Evolutionary conservation across 306 rosid species (phyloP).

Genomic region (Pterocarpus macrocarpus): DNA sequence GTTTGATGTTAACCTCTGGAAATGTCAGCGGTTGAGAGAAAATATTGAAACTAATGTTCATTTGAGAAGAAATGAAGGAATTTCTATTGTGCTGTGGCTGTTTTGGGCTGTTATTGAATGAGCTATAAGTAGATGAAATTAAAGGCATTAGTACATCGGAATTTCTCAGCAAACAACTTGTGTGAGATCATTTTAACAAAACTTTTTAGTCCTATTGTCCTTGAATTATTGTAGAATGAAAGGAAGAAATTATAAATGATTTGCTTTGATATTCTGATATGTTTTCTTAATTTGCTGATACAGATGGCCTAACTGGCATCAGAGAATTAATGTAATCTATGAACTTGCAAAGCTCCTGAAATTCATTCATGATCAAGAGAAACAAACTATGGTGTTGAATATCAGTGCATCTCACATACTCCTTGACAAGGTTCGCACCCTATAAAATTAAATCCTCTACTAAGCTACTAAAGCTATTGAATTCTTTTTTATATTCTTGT

Average conservation of each 20-base stretch:
- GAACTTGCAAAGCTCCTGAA: constrained; percentile 26
- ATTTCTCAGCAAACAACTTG: background rate
- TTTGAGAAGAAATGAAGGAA: too few species aligned
- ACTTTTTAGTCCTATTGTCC: background rate
- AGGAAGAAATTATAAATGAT: background rate
- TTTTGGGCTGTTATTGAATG: background rate
- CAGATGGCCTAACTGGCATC: constrained; percentile 65
- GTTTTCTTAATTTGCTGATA: background rate
- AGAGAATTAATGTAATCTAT: background rate
- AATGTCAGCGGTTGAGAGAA: background rate
- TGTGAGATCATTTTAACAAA: background rate
- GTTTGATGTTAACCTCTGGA: background rate
- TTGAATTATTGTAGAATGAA: background rate
- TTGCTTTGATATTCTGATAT: background rate
- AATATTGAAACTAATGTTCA: background rate
- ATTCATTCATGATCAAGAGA: constrained; percentile 63
- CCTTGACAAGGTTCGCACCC: constrained; percentile 65
- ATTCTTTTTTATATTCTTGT: too few species aligned
- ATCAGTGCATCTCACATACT: constrained; percentile 61
- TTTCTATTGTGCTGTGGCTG: too few species aligned
- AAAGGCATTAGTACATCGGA: too few species aligned
- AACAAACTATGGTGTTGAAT: constrained; percentile 57
- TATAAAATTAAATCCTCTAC: too few species aligned
- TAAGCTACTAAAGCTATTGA: too few species aligned
- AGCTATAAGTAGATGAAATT: background rate